These are phyloP conservation scores for Kalmusia sp. DNA, from an alignment of 2,329 filamentous ascomycete species.

Conservation along the genomic window DNA sequence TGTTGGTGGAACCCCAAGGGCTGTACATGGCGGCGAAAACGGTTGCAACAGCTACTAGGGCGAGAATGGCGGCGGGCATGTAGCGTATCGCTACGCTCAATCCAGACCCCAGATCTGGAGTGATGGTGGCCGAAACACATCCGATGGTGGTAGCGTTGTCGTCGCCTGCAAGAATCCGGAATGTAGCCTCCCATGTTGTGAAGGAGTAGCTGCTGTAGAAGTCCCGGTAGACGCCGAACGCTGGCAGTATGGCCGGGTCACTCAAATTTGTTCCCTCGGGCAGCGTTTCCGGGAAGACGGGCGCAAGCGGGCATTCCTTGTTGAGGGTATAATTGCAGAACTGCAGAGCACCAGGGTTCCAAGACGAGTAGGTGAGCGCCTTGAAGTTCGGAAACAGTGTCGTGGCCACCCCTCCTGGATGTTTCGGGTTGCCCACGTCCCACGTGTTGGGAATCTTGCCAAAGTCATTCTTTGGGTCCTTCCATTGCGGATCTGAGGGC, in stretches of 20 bases:
- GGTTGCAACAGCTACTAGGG: slow-evolving; percentile 82
- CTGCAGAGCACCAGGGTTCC: slow-evolving; percentile 52
- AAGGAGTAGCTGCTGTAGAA: slow-evolving; percentile 88
- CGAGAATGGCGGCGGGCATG: slow-evolving; percentile 77
- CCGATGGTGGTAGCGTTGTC: slow-evolving; percentile 67
- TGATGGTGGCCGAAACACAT: slow-evolving; percentile 83
- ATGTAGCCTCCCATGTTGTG: slow-evolving; percentile 76
- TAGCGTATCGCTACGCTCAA: slow-evolving; percentile 75
- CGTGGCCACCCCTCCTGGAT: slow-evolving; percentile 57
- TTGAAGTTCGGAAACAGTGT: slow-evolving; percentile 77
- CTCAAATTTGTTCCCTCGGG: slow-evolving; percentile 54
- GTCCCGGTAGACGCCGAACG: slow-evolving; percentile 75
- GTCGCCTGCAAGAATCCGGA: slow-evolving; percentile 80
- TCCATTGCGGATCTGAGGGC: slow-evolving; percentile 65
- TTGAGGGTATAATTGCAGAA: slow-evolving; percentile 73
- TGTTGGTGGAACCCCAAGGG: slow-evolving; percentile 89
- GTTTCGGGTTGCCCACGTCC: background rate
- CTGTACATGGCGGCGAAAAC: slow-evolving; percentile 85
- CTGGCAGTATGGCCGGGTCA: slow-evolving; percentile 66
- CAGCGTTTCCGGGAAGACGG: slow-evolving; percentile 62
- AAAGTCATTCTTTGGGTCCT: slow-evolving; percentile 63
- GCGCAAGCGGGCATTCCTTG: slow-evolving; percentile 75
- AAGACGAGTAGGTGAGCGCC: slow-evolving; percentile 80
- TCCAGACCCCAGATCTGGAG: slow-evolving; percentile 77
- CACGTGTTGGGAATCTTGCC: slow-evolving; percentile 76